phyloP scores from a whole-genome alignment of 768 basidiomycete species.

The Russula sp. region DNA sequence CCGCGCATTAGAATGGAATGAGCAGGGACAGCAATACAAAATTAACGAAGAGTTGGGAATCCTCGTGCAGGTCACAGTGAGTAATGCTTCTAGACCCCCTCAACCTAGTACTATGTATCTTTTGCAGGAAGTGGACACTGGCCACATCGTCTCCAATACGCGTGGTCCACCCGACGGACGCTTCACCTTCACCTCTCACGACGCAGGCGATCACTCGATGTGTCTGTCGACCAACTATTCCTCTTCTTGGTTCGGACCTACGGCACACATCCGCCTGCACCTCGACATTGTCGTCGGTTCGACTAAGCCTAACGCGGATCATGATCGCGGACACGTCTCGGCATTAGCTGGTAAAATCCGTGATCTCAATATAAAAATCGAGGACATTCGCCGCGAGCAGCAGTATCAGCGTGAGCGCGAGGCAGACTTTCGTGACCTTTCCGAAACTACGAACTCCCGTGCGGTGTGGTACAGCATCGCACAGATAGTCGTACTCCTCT shows the following conservation, averaged over 20 bases:
- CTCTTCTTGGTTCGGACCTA: slow-evolving; percentile 66
- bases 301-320: slow-evolving; percentile 79
- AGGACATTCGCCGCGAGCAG: slow-evolving; percentile 91
- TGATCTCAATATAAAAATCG: slow-evolving; percentile 89
- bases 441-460: slow-evolving; percentile 83
- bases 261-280: slow-evolving; percentile 87
- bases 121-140: slow-evolving; percentile 75
- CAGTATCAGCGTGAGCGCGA: slow-evolving; percentile 97
- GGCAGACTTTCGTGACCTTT: slow-evolving; percentile 80
- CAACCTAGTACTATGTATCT: background rate
- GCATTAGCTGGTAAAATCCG: slow-evolving; percentile 78
- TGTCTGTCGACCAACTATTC: slow-evolving; percentile 89
- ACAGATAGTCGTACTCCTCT: slow-evolving; percentile 80
- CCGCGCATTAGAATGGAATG: slow-evolving; percentile 87
- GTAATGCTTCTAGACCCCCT: slow-evolving; percentile 28
- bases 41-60: slow-evolving; percentile 79
- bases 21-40: slow-evolving; percentile 57
- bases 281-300: slow-evolving; percentile 91
- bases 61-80: slow-evolving; percentile 82
- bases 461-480: slow-evolving; percentile 93
- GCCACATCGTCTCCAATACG: slow-evolving; percentile 79
- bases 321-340: slow-evolving; percentile 80
- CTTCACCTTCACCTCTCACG: slow-evolving; percentile 98
- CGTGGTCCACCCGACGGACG: slow-evolving; percentile 85
- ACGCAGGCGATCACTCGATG: slow-evolving; percentile 94